Conservation (phyloP, 2,329 filamentous ascomycete species). For the Curvularia spicifera region DNA sequence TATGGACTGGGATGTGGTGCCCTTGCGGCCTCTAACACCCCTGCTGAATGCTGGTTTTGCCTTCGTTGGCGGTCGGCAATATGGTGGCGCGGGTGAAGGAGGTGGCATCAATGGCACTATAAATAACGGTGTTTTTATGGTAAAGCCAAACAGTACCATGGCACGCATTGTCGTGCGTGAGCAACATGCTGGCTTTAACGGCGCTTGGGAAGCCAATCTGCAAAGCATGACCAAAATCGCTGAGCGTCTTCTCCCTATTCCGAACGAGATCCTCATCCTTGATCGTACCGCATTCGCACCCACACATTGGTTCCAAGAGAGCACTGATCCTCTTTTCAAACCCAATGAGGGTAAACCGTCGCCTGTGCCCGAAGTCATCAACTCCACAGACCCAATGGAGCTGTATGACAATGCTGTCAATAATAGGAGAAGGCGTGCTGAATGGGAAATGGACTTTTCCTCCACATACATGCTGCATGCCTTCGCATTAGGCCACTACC, state of each 20-base stretch:
- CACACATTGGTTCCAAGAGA: slow-evolving; percentile 21
- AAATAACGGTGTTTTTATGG: slow-evolving; percentile 31
- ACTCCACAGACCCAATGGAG: slow-evolving; percentile 16
- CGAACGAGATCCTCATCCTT: slow-evolving; percentile 25
- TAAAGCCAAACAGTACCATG: slow-evolving; percentile 25
- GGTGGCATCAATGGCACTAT: slow-evolving; percentile 23
- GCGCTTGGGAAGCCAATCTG: slow-evolving; percentile 23
- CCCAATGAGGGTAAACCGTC: slow-evolving; percentile 11
- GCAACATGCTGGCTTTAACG: slow-evolving; percentile 25
- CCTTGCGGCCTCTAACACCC: slow-evolving; percentile 17
- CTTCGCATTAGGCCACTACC: slow-evolving; percentile 11
- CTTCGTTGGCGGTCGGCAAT: slow-evolving; percentile 26
- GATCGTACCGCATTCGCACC: slow-evolving; percentile 27
- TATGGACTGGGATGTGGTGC: slow-evolving; percentile 29
- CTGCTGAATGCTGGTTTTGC: slow-evolving; percentile 23
- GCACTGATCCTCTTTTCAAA: slow-evolving; percentile 18
- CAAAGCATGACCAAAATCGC: slow-evolving; percentile 20
- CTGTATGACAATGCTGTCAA: slow-evolving; percentile 18
- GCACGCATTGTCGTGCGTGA: slow-evolving; percentile 25
- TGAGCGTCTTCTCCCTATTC: slow-evolving; percentile 16
- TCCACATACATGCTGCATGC: slow-evolving; percentile 29
- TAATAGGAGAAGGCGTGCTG: slow-evolving; percentile 13
- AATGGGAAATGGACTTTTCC: slow-evolving; percentile 29
- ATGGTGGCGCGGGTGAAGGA: slow-evolving; percentile 36
- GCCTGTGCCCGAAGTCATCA: slow-evolving; percentile 4